Conservation (phyloP, 108 stramenopile species). For the Nitzschia sp. region DNA sequence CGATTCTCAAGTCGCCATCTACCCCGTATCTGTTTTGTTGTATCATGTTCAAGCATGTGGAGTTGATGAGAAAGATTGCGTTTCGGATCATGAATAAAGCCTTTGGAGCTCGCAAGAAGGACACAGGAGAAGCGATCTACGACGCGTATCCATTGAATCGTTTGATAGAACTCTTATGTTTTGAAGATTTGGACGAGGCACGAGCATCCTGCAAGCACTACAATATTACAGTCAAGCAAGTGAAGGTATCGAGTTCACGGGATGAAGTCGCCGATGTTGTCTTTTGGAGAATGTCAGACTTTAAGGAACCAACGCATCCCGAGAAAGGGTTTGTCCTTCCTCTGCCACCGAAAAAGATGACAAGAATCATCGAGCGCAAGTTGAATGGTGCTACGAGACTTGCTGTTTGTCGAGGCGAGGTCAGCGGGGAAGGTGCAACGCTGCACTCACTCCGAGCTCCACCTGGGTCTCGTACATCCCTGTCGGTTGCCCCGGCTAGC, state of each 20-base stretch:
- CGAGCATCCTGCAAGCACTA: conserved; percentile 72
- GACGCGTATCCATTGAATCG: conserved; percentile 77
- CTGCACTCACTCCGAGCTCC: conserved; percentile 19
- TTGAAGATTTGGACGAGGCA: conserved; percentile 82
- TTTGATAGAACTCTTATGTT: conserved; percentile 72
- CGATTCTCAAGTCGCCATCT: conserved; percentile 51
- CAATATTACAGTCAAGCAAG: conserved; percentile 68
- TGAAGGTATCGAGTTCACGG: conserved; percentile 28
- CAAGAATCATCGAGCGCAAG: conserved; percentile 82
- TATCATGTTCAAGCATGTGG: conserved; percentile 91
- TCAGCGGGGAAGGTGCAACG: conserved; percentile 70
- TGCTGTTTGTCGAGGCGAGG: conserved; percentile 83
- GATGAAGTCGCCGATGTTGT: conserved; percentile 38
- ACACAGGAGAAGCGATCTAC: conserved; percentile 68
- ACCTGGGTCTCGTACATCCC: conserved; percentile 10
- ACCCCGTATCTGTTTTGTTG: conserved; percentile 85
- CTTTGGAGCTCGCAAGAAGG: conserved; percentile 72
- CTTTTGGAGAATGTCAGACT: conserved; percentile 72
- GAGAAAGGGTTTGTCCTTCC: conserved; percentile 67
- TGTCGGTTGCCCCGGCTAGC: background rate
- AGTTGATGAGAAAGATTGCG: conserved; percentile 78
- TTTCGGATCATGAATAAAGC: conserved; percentile 76
- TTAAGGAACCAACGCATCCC: conserved; percentile 74
- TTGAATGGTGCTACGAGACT: conserved; percentile 77
- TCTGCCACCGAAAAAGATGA: conserved; percentile 81